Percentiles rank a stretch among this genome's conserved stretches.
phyloP scores from a whole-genome alignment of 257 asterid genomes.

The Nicotiana obtusifolia region DNA sequence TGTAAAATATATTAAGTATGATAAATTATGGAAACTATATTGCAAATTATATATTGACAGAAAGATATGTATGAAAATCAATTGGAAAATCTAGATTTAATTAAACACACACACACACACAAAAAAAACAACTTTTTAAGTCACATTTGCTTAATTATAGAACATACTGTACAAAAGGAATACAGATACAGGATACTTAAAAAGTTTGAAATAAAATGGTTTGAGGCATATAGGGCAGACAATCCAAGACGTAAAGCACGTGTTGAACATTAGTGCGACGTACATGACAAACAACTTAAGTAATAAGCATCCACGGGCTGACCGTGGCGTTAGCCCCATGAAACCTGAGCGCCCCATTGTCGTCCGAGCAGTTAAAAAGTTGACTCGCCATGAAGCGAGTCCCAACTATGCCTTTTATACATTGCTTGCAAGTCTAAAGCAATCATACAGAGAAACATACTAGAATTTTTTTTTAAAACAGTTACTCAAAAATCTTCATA shows the following conservation, averaged over 20 bases:
- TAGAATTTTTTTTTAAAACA: not conserved
- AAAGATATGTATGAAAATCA: not conserved
- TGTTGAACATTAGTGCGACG: not conserved
- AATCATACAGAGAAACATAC: not conserved
- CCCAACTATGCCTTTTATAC: not conserved
- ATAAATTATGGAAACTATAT: too few species aligned
- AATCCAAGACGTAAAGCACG: not conserved
- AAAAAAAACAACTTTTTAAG: not conserved
- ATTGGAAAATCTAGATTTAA: not conserved
- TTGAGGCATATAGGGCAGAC: not conserved
- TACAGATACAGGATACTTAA: not conserved
- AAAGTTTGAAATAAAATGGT: too few species aligned
- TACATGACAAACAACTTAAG: not conserved
- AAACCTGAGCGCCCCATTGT: not conserved
- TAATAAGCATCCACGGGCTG: not conserved
- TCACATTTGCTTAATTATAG: not conserved
- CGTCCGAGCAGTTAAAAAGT: not conserved
- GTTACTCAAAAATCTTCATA: not conserved
- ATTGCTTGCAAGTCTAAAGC: not conserved
- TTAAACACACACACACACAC: not conserved
- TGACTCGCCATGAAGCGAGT: too few species aligned
- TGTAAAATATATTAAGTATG: too few species aligned
- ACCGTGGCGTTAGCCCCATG: not conserved
- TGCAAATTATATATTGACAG: not conserved
- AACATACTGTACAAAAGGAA: not conserved